Evolutionary conservation across 345 rosid genomes (phyloP).

Genomic region (Citrus glauca): DNA sequence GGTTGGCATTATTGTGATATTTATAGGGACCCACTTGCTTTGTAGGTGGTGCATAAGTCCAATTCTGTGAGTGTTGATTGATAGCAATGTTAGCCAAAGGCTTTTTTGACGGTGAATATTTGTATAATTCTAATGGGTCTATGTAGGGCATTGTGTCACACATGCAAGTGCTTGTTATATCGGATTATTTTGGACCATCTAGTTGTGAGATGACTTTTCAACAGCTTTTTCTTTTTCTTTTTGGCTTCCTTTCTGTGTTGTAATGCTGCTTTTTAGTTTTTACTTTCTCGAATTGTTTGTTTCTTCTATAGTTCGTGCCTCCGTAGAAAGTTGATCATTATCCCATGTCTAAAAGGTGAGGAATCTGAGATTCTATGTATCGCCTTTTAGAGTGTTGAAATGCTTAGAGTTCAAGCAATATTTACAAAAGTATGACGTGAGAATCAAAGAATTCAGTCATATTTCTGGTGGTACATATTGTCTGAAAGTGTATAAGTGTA

Average conservation of each 20-base stretch:
- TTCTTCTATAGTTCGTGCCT: not conserved
- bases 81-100: constrained; percentile 1
- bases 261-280: constrained; percentile 19
- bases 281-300: constrained; percentile 11
- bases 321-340: constrained; percentile 15
- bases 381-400: constrained; percentile 1
- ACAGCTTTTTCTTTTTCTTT: constrained; percentile 7
- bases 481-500: not conserved
- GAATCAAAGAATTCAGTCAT: not conserved
- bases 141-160: constrained; percentile 2
- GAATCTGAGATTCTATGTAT: constrained; percentile 3
- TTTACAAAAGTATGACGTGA: not conserved
- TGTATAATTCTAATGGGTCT: not conserved
- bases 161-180: not conserved
- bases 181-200: constrained; percentile 12
- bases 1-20: constrained; percentile 5
- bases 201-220: constrained; percentile 9
- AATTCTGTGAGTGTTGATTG: constrained; percentile 6
- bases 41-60: constrained; percentile 9
- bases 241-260: constrained; percentile 17
- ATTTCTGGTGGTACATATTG: not conserved
- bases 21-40: constrained; percentile 29
- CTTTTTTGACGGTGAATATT: not conserved
- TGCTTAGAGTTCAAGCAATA: constrained; percentile 21
- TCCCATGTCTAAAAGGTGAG: constrained; percentile 9